Percentiles rank a stretch among this genome's conserved stretches.
These are phyloP conservation scores for Saxophila tyrrhenica DNA, from an alignment of 495 filamentous ascomycete species.

Conservation along the genomic window DNA sequence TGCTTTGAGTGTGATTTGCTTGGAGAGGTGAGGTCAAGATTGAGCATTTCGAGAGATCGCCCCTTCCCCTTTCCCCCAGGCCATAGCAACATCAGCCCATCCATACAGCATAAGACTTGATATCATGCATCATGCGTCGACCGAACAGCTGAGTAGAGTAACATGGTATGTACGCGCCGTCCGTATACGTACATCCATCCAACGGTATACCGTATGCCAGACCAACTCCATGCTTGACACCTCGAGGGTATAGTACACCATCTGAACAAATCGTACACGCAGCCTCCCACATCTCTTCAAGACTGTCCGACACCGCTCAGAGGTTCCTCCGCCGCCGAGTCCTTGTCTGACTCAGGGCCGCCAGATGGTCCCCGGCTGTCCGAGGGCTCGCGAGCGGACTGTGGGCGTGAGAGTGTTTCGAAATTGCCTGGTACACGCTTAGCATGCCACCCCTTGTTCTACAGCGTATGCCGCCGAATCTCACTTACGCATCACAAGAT, in stretches of 20 bases:
- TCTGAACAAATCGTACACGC: conserved; percentile 1
- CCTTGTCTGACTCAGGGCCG: conserved; percentile 12
- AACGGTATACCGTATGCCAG: neutral
- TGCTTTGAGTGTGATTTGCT: neutral
- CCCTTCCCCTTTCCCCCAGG: neutral
- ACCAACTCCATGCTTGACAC: neutral
- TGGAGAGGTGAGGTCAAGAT: neutral
- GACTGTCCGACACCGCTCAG: conserved; percentile 15
- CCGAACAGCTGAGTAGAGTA: neutral
- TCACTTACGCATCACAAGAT: conserved; percentile 60
- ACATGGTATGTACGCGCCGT: no score
- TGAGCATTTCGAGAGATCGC: neutral
- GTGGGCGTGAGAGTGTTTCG: conserved; percentile 12
- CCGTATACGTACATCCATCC: neutral
- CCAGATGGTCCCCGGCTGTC: neutral
- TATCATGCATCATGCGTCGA: no score
- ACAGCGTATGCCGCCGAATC: no score
- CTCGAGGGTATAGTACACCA: neutral
- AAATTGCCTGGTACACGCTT: conserved; percentile 9
- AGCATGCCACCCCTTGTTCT: no score
- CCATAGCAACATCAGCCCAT: no score
- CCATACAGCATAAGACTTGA: no score
- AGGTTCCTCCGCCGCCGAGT: conserved; percentile 17
- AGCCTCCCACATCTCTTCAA: neutral
- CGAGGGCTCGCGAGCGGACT: neutral